Evolutionary conservation across 306 rosid genomes (phyloP).

Genomic region (Cicer bijugum): DNA sequence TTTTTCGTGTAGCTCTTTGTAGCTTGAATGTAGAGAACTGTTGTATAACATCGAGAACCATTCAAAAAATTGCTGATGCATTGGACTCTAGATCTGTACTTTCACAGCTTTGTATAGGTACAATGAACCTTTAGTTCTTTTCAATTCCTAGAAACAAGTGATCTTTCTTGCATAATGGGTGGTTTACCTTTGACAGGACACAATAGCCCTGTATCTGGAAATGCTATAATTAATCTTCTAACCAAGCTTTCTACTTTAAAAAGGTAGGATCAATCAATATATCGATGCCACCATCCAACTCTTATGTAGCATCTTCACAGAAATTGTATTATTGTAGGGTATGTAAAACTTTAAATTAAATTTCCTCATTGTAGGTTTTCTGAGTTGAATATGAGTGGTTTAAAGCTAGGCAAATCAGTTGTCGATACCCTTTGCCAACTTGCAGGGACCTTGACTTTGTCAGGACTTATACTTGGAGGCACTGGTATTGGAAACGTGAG

Average conservation of each 20-base stretch:
- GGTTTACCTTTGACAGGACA: conserved; percentile 63
- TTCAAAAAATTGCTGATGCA: conserved; percentile 76
- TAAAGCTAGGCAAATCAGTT: conserved; percentile 80
- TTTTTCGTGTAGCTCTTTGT: conserved; percentile 63
- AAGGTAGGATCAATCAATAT: conserved; percentile 56
- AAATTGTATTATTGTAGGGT: conserved; percentile 26
- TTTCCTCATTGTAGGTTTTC: conserved; percentile 60
- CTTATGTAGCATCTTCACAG: conserved; percentile 14
- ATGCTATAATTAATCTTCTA: conserved; percentile 64
- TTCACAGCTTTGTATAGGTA: conserved; percentile 80
- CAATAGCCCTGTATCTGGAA: conserved; percentile 75
- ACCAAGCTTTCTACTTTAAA: conserved; percentile 72
- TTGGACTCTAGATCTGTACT: conserved; percentile 67
- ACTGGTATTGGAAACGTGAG: conserved; percentile 88
- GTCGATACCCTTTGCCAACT: conserved; percentile 75
- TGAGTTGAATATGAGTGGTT: conserved; percentile 75
- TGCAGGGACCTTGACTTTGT: conserved; percentile 61
- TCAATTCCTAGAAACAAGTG: conserved; percentile 6
- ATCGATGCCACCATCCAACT: conserved; percentile 34
- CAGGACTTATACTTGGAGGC: conserved; percentile 73
- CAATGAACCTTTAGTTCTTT: conserved; percentile 36
- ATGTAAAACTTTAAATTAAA: conserved; percentile 26
- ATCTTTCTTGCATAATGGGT: conserved; percentile 32
- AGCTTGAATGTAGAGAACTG: conserved; percentile 85
- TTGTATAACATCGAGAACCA: conserved; percentile 77